Percentiles rank a stretch among this genome's conserved stretches.
phyloP scores from a whole-genome alignment of 1,284 basidiomycete species.

The Cryptococcus amylolentus region DNA sequence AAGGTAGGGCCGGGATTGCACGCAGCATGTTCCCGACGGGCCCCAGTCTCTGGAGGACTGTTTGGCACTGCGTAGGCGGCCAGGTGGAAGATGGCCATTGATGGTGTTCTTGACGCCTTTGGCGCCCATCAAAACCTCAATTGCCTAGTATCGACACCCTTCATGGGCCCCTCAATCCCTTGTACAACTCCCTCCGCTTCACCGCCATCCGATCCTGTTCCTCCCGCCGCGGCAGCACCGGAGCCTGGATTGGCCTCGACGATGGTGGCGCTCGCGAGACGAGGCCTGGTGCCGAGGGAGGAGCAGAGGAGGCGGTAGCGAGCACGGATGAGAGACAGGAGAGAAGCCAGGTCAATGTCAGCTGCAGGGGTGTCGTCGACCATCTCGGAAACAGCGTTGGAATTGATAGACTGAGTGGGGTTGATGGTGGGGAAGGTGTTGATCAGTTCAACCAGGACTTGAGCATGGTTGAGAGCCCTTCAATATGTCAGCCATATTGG shows the following conservation, averaged over 20 bases:
- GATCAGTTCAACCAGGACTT: conserved; percentile 67
- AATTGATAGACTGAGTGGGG: conserved; percentile 46
- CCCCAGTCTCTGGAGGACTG: too few species aligned
- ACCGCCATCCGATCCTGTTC: background rate
- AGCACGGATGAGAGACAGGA: conserved; percentile 79
- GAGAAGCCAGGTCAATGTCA: conserved; percentile 58
- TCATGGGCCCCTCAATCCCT: conserved; percentile 47
- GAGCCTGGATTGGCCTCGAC: conserved; percentile 9
- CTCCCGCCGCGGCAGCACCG: conserved; percentile 16
- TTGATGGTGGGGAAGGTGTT: conserved; percentile 71
- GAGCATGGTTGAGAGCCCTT: conserved; percentile 62
- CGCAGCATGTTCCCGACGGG: too few species aligned
- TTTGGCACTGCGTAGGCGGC: too few species aligned
- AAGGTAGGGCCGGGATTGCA: too few species aligned
- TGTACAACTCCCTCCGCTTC: conserved; percentile 22
- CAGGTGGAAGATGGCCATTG: too few species aligned
- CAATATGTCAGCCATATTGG: background rate
- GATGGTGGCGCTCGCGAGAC: conserved; percentile 39
- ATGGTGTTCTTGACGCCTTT: too few species aligned
- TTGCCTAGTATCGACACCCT: conserved; percentile 46
- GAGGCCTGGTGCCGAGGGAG: conserved; percentile 68
- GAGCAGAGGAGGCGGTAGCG: conserved; percentile 83
- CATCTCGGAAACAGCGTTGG: background rate
- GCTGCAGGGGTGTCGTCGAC: background rate
- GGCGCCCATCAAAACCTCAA: conserved; percentile 30